Evolutionary conservation across 768 basidiomycete species (phyloP).

Genomic region (Paxillus involutus): DNA sequence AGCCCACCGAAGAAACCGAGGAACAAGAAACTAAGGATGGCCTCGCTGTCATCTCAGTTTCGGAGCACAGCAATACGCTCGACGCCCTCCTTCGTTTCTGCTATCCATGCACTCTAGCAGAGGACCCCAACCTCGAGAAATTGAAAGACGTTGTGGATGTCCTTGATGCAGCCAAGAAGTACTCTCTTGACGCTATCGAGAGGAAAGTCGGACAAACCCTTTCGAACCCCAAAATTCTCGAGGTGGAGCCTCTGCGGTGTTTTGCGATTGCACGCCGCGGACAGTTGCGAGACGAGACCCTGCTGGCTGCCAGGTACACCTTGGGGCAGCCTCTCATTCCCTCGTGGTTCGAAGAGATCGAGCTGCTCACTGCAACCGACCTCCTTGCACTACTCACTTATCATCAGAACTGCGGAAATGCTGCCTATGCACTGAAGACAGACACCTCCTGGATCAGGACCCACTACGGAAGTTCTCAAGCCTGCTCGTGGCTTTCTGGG

Average conservation of each 20-base stretch:
- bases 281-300: no score
- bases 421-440: not conserved
- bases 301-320: no score
- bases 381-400: no score
- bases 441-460: conserved; percentile 15
- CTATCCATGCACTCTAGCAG: conserved; percentile 22
- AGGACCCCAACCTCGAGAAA: conserved; percentile 15
- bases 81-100: conserved; percentile 29
- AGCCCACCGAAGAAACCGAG: conserved; percentile 12
- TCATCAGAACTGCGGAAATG: conserved; percentile 13
- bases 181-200: conserved; percentile 14
- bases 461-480: conserved; percentile 7
- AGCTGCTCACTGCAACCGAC: no score
- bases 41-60: conserved; percentile 19
- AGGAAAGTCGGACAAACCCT: conserved; percentile 17
- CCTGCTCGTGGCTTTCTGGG: conserved; percentile 8
- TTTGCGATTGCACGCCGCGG: no score
- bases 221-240: conserved; percentile 14
- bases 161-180: conserved; percentile 17
- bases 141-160: conserved; percentile 4
- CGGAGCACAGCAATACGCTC: conserved; percentile 22
- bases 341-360: no score
- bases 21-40: conserved; percentile 14
- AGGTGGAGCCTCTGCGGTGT: conserved; percentile 24
- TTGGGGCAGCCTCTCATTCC: no score